Conservation (phyloP, 805 yeast species). For the Kluyveromyces nonfermentans region DNA sequence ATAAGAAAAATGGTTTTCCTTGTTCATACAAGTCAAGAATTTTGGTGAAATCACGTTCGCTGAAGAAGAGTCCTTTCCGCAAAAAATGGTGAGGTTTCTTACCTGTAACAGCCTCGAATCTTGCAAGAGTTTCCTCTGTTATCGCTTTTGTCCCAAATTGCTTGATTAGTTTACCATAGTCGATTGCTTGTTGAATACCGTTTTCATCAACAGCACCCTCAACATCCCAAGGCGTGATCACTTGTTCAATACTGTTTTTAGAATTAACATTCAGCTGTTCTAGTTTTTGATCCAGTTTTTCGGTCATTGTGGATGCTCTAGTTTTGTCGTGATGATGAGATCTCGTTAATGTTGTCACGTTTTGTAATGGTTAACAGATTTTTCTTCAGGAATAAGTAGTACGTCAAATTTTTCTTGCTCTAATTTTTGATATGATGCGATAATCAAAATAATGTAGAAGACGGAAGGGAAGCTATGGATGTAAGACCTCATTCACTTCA, state of each 20-base stretch:
- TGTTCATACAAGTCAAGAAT: conserved; percentile 87
- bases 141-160: conserved; percentile 82
- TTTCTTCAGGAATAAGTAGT: no score
- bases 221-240: conserved; percentile 96
- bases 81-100: conserved; percentile 83
- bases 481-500: no score
- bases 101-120: conserved; percentile 81
- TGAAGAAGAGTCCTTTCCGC: conserved; percentile 85
- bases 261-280: conserved; percentile 11
- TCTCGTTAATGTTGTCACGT: neutral
- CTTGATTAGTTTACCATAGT: conserved; percentile 77
- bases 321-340: neutral
- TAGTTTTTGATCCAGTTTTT: conserved; percentile 14
- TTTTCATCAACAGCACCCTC: conserved; percentile 91
- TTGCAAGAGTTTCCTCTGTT: conserved; percentile 54
- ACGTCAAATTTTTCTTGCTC: no score
- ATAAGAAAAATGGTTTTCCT: conserved; percentile 89
- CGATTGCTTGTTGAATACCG: conserved; percentile 83
- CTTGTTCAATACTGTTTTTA: conserved; percentile 36
- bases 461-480: no score
- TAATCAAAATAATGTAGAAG: no score
- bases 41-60: conserved; percentile 72
- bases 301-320: neutral
- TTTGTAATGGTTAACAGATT: no score
- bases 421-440: no score